Evolutionary conservation across 805 yeast genomes (phyloP).

Genomic region (Monosporozyma yasuniensis): DNA sequence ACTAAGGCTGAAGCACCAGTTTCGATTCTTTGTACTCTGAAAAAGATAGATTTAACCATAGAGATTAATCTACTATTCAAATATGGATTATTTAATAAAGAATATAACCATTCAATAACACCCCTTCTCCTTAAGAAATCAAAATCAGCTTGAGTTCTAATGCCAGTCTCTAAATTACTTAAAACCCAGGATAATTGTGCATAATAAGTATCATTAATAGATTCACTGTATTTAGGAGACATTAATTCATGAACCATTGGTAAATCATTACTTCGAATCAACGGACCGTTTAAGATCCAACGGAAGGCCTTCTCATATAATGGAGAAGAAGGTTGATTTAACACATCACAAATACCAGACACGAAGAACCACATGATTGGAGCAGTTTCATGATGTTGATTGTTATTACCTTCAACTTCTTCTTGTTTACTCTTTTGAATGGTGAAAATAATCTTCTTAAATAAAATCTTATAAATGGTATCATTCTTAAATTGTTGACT

Average conservation of each 20-base stretch:
- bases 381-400: slow-evolving; percentile 23
- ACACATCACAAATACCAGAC: slow-evolving; percentile 47
- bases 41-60: slow-evolving; percentile 36
- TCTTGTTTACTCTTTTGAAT: slow-evolving; percentile 16
- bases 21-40: slow-evolving; percentile 42
- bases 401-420: slow-evolving; percentile 5
- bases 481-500: slow-evolving; percentile 47
- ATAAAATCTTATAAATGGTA: slow-evolving; percentile 42
- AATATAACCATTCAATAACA: slow-evolving; percentile 59
- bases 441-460: slow-evolving; percentile 36
- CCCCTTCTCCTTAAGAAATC: slow-evolving; percentile 42
- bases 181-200: slow-evolving; percentile 62
- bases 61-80: slow-evolving; percentile 33
- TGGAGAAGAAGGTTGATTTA: slow-evolving; percentile 62
- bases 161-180: slow-evolving; percentile 39
- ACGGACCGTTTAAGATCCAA: slow-evolving; percentile 47
- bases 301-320: slow-evolving; percentile 63
- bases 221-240: slow-evolving; percentile 16
- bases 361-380: slow-evolving; percentile 47
- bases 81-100: slow-evolving; percentile 45
- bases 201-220: slow-evolving; percentile 36
- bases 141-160: slow-evolving; percentile 43
- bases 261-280: slow-evolving; percentile 33
- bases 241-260: slow-evolving; percentile 35
- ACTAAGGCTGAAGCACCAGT: slow-evolving; percentile 51